These are phyloP conservation scores for Alternaria conjuncta DNA, from an alignment of 2,329 filamentous ascomycete genomes.

Conservation along the genomic window DNA sequence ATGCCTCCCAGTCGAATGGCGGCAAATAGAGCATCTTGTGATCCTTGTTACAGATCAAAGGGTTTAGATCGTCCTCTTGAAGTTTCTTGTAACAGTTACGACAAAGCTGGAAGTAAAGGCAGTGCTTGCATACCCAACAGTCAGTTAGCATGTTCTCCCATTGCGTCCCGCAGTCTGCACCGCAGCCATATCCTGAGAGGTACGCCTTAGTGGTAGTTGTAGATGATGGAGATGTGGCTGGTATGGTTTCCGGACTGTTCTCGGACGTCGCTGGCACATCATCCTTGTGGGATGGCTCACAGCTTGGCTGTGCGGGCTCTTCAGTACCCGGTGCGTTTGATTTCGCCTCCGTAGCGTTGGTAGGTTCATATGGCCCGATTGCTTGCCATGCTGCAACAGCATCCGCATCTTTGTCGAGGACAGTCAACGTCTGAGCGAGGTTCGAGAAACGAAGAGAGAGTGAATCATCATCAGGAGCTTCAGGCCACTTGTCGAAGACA, in stretches of 20 bases:
- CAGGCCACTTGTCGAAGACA: conserved; percentile 5
- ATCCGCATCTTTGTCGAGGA: not conserved
- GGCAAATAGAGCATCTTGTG: not conserved
- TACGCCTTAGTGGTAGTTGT: not conserved
- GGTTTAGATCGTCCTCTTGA: not conserved
- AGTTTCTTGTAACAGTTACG: not conserved
- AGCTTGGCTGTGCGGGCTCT: too few relatives aligned
- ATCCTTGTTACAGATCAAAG: not conserved
- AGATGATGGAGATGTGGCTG: not conserved
- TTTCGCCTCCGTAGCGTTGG: not conserved
- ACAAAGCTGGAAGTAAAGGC: not conserved
- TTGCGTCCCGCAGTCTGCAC: not conserved
- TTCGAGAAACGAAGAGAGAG: not conserved
- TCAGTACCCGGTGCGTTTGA: not conserved
- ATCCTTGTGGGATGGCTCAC: too few relatives aligned
- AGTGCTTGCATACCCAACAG: not conserved
- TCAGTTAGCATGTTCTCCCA: not conserved
- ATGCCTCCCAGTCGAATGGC: not conserved
- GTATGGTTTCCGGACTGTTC: too few relatives aligned
- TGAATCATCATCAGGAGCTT: not conserved
- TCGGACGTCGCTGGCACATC: too few relatives aligned
- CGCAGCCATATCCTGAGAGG: not conserved
- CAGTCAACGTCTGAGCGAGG: not conserved
- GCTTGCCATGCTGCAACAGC: conserved; percentile 2
- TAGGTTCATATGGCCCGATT: not conserved